Evolutionary conservation across 2,329 filamentous ascomycete genomes (phyloP), one percentile per base, ranked within the genome.

Genomic region (Pseudocercospora macadamiae): DNA sequence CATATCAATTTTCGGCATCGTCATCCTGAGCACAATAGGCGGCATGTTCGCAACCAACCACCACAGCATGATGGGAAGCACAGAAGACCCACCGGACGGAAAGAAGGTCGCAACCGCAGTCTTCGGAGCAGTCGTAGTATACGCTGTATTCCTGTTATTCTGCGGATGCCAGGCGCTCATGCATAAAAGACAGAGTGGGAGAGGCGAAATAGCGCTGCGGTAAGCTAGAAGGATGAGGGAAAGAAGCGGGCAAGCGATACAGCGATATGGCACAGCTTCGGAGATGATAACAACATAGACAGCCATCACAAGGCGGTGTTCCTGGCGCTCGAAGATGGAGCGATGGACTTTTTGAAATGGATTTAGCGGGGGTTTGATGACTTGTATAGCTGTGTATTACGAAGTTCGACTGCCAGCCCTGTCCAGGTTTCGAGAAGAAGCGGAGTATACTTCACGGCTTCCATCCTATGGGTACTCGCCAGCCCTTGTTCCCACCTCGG

Each of bases 101-200:
- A 82, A 82, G 62, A 90, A 87, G 32, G 91, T 97, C 48, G 91
- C 93, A 4, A 86, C 83, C 23, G 93, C 92, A 25, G 88, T 97
- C 54, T 97, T 96, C 71, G 87, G 87, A 23, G 91, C 93, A 39
- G 93, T 97, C 39, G 81, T 91, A 53, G 88, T 97, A 72, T 97
- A 97, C 73, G 85, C 83, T 66, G 93, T 97, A 87, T 97, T 97
- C 82, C 84, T 97, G 57, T 82, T 96, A 51, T 97, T 96, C 79
- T 97, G 93, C 77, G 90, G 89, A 58, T 85, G 93, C 66, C 93
- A 97, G 76, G 93, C 92, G 64, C 85, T 89, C 71, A 83, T 97
- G 62, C 92, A 97, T 76, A 78, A 91, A 69, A 88, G 91, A 75
- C 89, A 93, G 76, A 91, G 86, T 77, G 84, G 90, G 75, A 83